A percentile compares a stretch with the other conserved stretches of the same genome.
Evolutionary conservation across 495 filamentous ascomycete genomes (phyloP).

Genomic region (Aspergillus heteromorphus): DNA sequence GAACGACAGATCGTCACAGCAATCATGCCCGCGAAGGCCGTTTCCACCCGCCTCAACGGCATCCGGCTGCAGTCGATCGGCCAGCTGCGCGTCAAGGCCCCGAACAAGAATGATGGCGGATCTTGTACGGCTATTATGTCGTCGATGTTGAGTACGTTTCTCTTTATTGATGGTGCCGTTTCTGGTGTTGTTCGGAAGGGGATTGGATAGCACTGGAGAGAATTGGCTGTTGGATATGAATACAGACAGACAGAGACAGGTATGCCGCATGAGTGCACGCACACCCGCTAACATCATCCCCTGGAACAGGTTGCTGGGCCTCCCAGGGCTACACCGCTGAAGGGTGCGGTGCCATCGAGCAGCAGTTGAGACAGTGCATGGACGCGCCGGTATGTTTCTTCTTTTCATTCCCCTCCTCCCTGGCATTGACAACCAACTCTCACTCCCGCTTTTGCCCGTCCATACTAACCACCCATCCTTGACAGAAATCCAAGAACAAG

Average conservation of each 20-base stretch:
- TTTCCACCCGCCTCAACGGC: constrained; percentile 47
- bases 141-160: constrained; percentile 73
- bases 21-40: constrained; percentile 49
- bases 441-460: background rate
- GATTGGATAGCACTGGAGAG: too few species aligned
- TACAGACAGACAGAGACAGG: too few species aligned
- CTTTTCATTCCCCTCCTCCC: background rate
- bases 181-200: background rate
- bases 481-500: constrained; percentile 56
- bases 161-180: too few species aligned
- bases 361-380: constrained; percentile 86
- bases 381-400: constrained; percentile 61
- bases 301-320: constrained; percentile 80
- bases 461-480: background rate
- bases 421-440: background rate
- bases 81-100: constrained; percentile 74
- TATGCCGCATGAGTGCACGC: too few species aligned
- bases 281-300: background rate
- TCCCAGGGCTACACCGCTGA: constrained; percentile 68
- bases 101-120: constrained; percentile 69
- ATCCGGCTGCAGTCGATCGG: constrained; percentile 84
- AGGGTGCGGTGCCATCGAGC: constrained; percentile 76
- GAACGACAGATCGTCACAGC: constrained; percentile 33
- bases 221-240: too few species aligned
- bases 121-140: constrained; percentile 83